Evolutionary conservation across 495 filamentous ascomycete species (phyloP).

Genomic region (Paragyromitra xinjiangensis): DNA sequence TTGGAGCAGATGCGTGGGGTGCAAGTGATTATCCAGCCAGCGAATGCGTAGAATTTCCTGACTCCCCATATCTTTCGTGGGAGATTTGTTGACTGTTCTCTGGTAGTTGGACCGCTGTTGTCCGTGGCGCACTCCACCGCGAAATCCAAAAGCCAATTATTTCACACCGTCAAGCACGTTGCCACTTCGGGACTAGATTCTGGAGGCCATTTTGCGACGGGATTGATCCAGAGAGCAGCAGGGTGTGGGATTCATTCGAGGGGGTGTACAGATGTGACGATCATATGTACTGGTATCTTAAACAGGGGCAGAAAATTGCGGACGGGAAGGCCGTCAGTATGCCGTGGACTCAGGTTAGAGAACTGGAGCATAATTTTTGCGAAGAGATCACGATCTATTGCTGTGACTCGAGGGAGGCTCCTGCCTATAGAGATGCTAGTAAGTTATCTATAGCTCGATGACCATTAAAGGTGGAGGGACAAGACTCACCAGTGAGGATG

Average conservation of each 20-base stretch:
- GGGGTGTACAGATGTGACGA: slow-evolving; percentile 8
- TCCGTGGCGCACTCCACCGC: slow-evolving; percentile 52
- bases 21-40: slow-evolving; percentile 31
- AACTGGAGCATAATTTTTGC: not conserved
- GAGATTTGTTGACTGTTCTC: not conserved
- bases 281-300: slow-evolving; percentile 48
- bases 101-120: slow-evolving; percentile 50
- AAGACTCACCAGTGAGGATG: not conserved
- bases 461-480: not conserved
- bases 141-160: slow-evolving; percentile 53
- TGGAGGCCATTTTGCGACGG: slow-evolving; percentile 32
- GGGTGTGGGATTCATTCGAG: slow-evolving; percentile 21
- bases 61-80: not conserved
- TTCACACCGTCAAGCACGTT: slow-evolving; percentile 47
- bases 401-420: slow-evolving; percentile 9
- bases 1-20: slow-evolving; percentile 4
- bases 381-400: slow-evolving; percentile 30
- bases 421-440: slow-evolving; percentile 18
- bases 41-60: slow-evolving; percentile 29
- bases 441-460: not conserved
- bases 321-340: slow-evolving; percentile 31
- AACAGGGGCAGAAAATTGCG: slow-evolving; percentile 35
- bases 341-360: slow-evolving; percentile 4
- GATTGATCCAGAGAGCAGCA: slow-evolving; percentile 13
- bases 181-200: slow-evolving; percentile 40